Conservation (phyloP, 768 basidiomycete species). For the Naganishia onofrii region DNA sequence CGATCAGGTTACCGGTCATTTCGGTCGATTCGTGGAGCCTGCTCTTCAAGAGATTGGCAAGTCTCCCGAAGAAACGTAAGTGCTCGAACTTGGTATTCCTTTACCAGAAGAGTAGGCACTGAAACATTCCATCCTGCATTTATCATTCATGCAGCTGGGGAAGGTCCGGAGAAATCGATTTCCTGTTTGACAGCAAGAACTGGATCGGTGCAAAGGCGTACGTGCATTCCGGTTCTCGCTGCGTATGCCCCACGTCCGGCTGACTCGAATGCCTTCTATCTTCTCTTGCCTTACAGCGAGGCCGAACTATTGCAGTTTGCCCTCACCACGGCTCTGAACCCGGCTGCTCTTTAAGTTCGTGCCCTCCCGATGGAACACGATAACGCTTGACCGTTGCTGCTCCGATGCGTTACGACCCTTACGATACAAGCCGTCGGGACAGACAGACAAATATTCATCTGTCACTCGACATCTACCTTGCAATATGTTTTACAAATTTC, state of each 20-base stretch:
- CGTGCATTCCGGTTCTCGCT: conserved; percentile 14
- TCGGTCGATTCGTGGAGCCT: conserved; percentile 19
- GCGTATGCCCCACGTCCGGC: too few species aligned
- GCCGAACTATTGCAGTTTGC: conserved; percentile 44
- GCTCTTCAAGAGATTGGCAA: conserved; percentile 3
- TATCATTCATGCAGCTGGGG: conserved; percentile 14
- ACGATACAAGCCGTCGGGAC: background rate
- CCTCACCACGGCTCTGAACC: conserved; percentile 38
- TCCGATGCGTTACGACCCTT: background rate
- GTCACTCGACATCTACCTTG: background rate
- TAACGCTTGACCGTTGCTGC: conserved; percentile 3
- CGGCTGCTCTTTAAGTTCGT: conserved; percentile 19
- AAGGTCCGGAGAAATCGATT: conserved; percentile 42
- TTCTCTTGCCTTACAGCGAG: conserved; percentile 34
- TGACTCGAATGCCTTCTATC: background rate
- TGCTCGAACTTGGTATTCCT: background rate
- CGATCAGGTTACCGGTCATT: conserved; percentile 16
- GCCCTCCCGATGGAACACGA: background rate
- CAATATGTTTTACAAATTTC: background rate
- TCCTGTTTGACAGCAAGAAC: conserved; percentile 48
- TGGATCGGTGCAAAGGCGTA: conserved; percentile 51
- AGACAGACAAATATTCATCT: background rate
- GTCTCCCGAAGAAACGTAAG: conserved; percentile 21
- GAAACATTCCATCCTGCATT: background rate
- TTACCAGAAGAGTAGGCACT: background rate